These are phyloP conservation scores for Mortierella sp. DNA, from an alignment of 371 early-diverging fungal species.

Conservation along the genomic window DNA sequence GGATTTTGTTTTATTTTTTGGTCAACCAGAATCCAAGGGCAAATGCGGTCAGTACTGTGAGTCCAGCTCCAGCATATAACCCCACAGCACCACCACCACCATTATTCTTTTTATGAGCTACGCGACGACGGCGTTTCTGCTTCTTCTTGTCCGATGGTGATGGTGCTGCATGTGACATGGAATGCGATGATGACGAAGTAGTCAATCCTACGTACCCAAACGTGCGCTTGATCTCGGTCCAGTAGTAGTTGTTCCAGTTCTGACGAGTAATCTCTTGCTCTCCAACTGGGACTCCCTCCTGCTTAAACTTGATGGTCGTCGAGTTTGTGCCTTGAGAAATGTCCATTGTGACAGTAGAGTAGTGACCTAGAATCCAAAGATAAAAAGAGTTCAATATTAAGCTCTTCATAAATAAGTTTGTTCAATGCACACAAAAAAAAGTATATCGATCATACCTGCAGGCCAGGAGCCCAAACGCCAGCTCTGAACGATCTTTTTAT, in stretches of 20 bases:
- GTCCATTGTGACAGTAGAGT: constrained; percentile 82
- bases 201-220: constrained; percentile 79
- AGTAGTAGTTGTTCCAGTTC: constrained; percentile 96
- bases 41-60: constrained; percentile 60
- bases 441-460: constrained; percentile 59
- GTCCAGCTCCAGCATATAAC: constrained; percentile 52
- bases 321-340: constrained; percentile 80
- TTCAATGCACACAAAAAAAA: background rate
- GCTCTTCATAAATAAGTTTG: background rate
- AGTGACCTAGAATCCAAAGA: constrained; percentile 67
- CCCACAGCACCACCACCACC: constrained; percentile 37
- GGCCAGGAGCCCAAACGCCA: constrained; percentile 94
- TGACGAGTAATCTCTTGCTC: constrained; percentile 85
- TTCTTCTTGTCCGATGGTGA: constrained; percentile 36
- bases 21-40: constrained; percentile 58
- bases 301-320: constrained; percentile 80
- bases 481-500: constrained; percentile 84
- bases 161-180: constrained; percentile 18
- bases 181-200: constrained; percentile 21
- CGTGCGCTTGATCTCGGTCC: constrained; percentile 91
- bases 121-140: constrained; percentile 41
- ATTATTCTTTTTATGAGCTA: constrained; percentile 18
- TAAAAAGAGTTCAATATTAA: background rate
- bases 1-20: constrained; percentile 51
- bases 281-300: constrained; percentile 90